Conservation (phyloP, 805 yeast genomes). For the Cyberlindnera samutprakarnensis region DNA sequence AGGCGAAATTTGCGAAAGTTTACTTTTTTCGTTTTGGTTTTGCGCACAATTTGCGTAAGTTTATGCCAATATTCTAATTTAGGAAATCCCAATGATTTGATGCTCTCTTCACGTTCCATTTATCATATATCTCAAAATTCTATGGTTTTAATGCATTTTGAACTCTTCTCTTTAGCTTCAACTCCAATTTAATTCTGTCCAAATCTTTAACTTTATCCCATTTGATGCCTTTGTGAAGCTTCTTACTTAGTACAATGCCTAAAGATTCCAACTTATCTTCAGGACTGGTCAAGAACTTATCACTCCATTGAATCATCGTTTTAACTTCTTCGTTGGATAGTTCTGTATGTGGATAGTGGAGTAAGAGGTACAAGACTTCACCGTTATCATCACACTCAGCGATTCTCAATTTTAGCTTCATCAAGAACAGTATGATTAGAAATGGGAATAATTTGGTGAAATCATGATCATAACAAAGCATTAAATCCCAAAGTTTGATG, state of each 20-base stretch:
- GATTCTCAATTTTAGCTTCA: constrained; percentile 36
- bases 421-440: constrained; percentile 32
- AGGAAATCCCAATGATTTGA: too few relatives aligned
- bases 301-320: constrained; percentile 27
- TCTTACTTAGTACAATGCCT: constrained; percentile 35
- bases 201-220: constrained; percentile 33
- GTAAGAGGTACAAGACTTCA: constrained; percentile 35
- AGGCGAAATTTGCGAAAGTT: too few relatives aligned
- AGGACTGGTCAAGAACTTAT: constrained; percentile 26
- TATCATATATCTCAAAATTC: too few relatives aligned
- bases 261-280: constrained; percentile 27
- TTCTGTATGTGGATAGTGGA: constrained; percentile 35
- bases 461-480: constrained; percentile 26
- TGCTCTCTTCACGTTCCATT: neutral
- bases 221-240: constrained; percentile 31
- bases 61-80: too few relatives aligned
- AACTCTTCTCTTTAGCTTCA: constrained; percentile 39
- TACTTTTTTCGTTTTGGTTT: too few relatives aligned
- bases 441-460: constrained; percentile 30
- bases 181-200: constrained; percentile 38
- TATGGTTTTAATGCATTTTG: constrained; percentile 12
- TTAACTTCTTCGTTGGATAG: constrained; percentile 23
- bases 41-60: too few relatives aligned
- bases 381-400: constrained; percentile 39
- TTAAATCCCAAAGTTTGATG: constrained; percentile 34